A percentile compares a stretch with the other conserved stretches of the same genome.
These are phyloP conservation scores for Pseudotulostoma volvatum DNA, from an alignment of 495 filamentous ascomycete species.

Conservation along the genomic window DNA sequence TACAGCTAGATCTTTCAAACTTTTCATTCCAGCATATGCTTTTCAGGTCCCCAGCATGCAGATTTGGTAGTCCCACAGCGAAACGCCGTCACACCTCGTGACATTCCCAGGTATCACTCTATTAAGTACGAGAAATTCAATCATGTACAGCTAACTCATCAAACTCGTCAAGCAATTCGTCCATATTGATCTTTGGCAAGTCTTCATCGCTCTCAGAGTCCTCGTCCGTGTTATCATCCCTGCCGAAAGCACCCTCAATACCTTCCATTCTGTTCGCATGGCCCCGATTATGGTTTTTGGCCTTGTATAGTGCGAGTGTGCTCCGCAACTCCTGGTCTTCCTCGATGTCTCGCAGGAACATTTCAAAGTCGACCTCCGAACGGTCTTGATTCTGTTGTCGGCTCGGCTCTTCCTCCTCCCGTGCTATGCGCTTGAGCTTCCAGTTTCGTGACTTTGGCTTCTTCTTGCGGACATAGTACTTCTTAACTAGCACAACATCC, in stretches of 20 bases:
- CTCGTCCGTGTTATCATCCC: constrained; percentile 50
- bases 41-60: too few relatives aligned
- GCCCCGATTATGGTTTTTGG: constrained; percentile 24
- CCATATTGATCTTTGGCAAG: constrained; percentile 59
- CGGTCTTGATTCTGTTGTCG: too few relatives aligned
- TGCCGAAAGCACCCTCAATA: too few relatives aligned
- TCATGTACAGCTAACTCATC: constrained; percentile 60
- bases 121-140: too few relatives aligned
- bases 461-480: constrained; percentile 74
- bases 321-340: constrained; percentile 78
- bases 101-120: too few relatives aligned
- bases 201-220: constrained; percentile 48
- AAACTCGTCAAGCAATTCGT: constrained; percentile 80
- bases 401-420: constrained; percentile 62
- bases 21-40: too few relatives aligned
- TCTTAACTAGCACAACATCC: constrained; percentile 92
- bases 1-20: too few relatives aligned
- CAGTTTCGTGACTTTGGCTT: constrained; percentile 77
- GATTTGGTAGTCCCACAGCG: too few relatives aligned
- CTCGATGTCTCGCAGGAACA: constrained; percentile 93
- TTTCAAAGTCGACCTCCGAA: constrained; percentile 83
- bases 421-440: constrained; percentile 85
- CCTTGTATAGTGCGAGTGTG: constrained; percentile 77
- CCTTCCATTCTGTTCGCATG: constrained; percentile 24
- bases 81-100: too few relatives aligned